These are phyloP conservation scores for Cymbopogon flexuosus DNA, from an alignment of 202 grass and related monocot species.

Conservation along the genomic window DNA sequence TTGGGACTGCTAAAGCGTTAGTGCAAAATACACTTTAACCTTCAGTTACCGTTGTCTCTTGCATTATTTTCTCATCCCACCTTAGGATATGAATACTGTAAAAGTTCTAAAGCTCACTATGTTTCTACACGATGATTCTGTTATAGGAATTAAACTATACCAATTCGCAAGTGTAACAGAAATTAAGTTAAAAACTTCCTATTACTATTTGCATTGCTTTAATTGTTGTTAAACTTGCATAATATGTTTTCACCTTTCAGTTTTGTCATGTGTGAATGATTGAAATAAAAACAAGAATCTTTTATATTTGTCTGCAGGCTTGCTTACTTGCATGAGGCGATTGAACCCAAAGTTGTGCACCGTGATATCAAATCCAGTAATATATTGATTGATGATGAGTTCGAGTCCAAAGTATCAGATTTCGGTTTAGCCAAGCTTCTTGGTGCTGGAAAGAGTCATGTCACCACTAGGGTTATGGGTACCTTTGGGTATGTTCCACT, in stretches of 20 bases:
- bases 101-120: not conserved
- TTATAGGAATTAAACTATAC: slow-evolving; percentile 12
- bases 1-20: slow-evolving; percentile 96
- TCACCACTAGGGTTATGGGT: slow-evolving; percentile 98
- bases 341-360: slow-evolving; percentile 99
- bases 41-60: not conserved
- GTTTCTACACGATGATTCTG: not conserved
- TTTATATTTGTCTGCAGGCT: slow-evolving; percentile 49
- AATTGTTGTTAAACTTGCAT: not conserved
- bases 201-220: not conserved
- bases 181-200: slow-evolving; percentile 6
- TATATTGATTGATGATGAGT: slow-evolving; percentile 97
- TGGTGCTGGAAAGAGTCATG: slow-evolving; percentile 95
- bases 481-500: slow-evolving; percentile 84
- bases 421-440: slow-evolving; percentile 97
- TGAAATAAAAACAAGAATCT: slow-evolving; percentile 11
- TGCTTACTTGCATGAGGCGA: slow-evolving; percentile 96
- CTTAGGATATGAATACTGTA: not conserved
- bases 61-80: not conserved
- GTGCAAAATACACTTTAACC: slow-evolving; percentile 27
- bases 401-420: slow-evolving; percentile 94
- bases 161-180: not conserved
- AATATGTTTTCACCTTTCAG: not conserved
- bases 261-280: not conserved
- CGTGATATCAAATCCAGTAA: slow-evolving; percentile 97